These are phyloP conservation scores for Candida silvicultrix DNA, from an alignment of 805 yeast genomes.

Conservation along the genomic window DNA sequence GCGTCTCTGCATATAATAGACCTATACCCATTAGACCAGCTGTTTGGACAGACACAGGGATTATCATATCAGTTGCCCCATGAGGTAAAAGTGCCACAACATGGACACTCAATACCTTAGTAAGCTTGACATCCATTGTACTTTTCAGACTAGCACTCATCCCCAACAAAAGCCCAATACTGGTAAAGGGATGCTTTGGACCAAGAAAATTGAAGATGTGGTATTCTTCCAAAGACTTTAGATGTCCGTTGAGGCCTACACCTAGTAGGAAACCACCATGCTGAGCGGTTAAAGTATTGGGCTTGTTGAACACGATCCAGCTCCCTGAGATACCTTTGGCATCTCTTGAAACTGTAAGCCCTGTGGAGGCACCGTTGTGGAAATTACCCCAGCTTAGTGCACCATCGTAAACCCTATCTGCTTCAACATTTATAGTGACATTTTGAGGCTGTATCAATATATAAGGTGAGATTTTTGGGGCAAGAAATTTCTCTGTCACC, in stretches of 20 bases:
- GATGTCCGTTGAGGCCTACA: constrained; percentile 85
- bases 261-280: constrained; percentile 96
- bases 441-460: constrained; percentile 60
- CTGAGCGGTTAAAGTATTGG: constrained; percentile 61
- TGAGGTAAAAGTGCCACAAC: constrained; percentile 85
- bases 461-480: constrained; percentile 68
- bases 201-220: constrained; percentile 90
- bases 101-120: constrained; percentile 90
- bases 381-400: constrained; percentile 77
- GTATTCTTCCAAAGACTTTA: constrained; percentile 86
- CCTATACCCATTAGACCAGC: constrained; percentile 93
- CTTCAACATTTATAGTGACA: constrained; percentile 56
- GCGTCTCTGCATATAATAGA: constrained; percentile 66
- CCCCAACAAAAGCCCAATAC: constrained; percentile 84
- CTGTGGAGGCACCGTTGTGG: constrained; percentile 88
- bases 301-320: constrained; percentile 88
- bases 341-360: constrained; percentile 64
- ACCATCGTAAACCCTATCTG: constrained; percentile 41
- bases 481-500: constrained; percentile 77
- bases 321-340: constrained; percentile 74
- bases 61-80: constrained; percentile 87
- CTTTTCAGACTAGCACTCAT: constrained; percentile 87
- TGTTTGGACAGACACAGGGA: constrained; percentile 75
- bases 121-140: constrained; percentile 76
- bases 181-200: constrained; percentile 77